Conservation (phyloP, 2,329 filamentous ascomycete species). For the Gaeumannomyces tritici region DNA sequence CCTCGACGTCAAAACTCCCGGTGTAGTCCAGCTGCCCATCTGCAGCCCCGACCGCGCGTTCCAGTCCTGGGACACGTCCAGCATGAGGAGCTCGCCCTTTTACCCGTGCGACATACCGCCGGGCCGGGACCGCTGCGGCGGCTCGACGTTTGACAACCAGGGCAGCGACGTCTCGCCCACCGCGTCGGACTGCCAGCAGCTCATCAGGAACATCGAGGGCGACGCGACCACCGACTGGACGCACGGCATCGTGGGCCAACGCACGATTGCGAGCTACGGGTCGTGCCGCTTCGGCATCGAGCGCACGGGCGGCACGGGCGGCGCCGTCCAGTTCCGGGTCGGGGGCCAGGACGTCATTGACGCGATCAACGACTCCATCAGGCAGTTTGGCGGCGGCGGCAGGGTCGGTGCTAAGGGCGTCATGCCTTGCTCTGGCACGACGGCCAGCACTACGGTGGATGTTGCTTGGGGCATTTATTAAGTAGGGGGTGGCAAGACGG, state of each 20-base stretch:
- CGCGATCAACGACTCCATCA: constrained; percentile 20
- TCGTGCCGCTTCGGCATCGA: constrained; percentile 24
- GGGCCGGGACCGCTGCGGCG: constrained; percentile 16
- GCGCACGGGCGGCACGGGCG: constrained; percentile 10
- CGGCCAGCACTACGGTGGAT: constrained; percentile 1
- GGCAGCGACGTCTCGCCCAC: constrained; percentile 23
- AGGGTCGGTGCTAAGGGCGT: constrained; percentile 23
- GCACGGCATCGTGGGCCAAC: constrained; percentile 10
- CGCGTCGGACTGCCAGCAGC: constrained; percentile 22
- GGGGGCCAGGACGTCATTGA: constrained; percentile 26
- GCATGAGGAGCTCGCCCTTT: constrained; percentile 11
- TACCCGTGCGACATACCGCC: constrained; percentile 24
- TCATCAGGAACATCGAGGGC: constrained; percentile 22
- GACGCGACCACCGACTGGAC: constrained; percentile 10
- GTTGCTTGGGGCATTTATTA: constrained; percentile 14
- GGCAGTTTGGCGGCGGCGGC: constrained; percentile 17
- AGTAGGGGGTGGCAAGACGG: not conserved
- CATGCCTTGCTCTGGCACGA: constrained; percentile 19
- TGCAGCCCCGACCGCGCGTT: constrained; percentile 23
- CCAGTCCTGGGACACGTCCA: constrained; percentile 19
- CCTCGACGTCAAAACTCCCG: constrained; percentile 21
- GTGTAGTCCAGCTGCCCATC: constrained; percentile 26
- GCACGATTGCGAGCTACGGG: constrained; percentile 16
- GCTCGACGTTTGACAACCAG: constrained; percentile 22
- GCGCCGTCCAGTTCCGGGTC: constrained; percentile 20